Conservation (phyloP, 2,329 filamentous ascomycete genomes). For the Trichoderma atrobrunneum region DNA sequence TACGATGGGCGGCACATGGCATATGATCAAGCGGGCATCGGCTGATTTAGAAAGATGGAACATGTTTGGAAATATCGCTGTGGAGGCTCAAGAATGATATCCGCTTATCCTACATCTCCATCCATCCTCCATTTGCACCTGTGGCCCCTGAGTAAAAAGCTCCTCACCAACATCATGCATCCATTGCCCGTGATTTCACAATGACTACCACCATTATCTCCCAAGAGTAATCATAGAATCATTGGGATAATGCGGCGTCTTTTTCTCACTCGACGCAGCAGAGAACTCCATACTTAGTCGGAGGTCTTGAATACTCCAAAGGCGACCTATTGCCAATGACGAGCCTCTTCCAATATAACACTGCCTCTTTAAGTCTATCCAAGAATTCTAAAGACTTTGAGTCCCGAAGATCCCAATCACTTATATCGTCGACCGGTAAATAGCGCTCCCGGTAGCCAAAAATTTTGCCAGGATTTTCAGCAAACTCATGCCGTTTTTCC, state of each 20-base stretch:
- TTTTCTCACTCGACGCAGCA: background rate
- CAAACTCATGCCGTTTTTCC: background rate
- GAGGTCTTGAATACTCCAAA: background rate
- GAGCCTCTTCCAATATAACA: background rate
- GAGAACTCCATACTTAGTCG: background rate
- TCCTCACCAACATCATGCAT: background rate
- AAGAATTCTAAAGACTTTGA: background rate
- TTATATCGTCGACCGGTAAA: rapidly evolving
- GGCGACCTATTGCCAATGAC: background rate
- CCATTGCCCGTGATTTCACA: background rate
- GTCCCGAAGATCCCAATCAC: background rate
- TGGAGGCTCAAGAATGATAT: background rate
- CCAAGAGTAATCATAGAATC: background rate
- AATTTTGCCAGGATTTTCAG: background rate
- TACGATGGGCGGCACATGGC: background rate
- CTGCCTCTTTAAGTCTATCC: background rate
- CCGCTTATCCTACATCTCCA: background rate
- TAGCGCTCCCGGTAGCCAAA: background rate
- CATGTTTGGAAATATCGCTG: background rate
- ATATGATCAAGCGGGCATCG: background rate
- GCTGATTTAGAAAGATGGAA: background rate
- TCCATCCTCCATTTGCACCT: background rate
- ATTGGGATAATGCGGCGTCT: background rate
- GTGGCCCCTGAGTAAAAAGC: background rate
- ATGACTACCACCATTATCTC: background rate